A percentile compares a stretch with the other conserved stretches of the same genome.
phyloP scores from a whole-genome alignment of 2,329 filamentous ascomycete species.

The Sordariomycetes sp. region DNA sequence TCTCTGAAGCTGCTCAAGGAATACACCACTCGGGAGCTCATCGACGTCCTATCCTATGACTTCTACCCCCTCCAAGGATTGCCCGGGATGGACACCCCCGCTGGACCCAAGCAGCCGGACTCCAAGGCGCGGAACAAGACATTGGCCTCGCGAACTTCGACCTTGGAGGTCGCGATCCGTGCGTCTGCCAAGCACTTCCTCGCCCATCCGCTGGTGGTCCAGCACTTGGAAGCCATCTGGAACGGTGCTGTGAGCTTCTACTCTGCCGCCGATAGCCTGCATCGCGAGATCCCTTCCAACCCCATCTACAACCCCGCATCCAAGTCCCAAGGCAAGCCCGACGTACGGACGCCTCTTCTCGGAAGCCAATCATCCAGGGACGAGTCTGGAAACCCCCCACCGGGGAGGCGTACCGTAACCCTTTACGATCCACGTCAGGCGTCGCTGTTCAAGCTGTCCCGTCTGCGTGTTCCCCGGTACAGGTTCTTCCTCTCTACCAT shows the following conservation, averaged over 20 bases:
- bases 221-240: constrained; percentile 96
- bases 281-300: constrained; percentile 35
- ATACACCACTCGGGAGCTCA: constrained; percentile 78
- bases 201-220: constrained; percentile 81
- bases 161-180: constrained; percentile 84
- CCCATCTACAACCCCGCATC: constrained; percentile 1
- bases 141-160: constrained; percentile 69
- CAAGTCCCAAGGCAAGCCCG: constrained; percentile 20
- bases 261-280: constrained; percentile 74
- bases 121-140: constrained; percentile 33
- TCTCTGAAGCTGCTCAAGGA: constrained; percentile 86
- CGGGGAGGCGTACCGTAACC: constrained; percentile 59
- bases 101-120: constrained; percentile 17
- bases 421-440: constrained; percentile 87
- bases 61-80: constrained; percentile 87
- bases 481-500: constrained; percentile 81
- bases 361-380: constrained; percentile 18
- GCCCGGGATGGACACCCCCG: constrained; percentile 30
- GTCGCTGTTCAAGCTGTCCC: constrained; percentile 82
- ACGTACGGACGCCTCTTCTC: constrained; percentile 41
- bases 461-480: constrained; percentile 83
- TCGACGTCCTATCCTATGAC: constrained; percentile 90
- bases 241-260: constrained; percentile 92
- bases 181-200: constrained; percentile 89
- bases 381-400: constrained; percentile 13